phyloP scores from a whole-genome alignment of 257 asterid genomes.

The Fraxinus quadrangulata region DNA sequence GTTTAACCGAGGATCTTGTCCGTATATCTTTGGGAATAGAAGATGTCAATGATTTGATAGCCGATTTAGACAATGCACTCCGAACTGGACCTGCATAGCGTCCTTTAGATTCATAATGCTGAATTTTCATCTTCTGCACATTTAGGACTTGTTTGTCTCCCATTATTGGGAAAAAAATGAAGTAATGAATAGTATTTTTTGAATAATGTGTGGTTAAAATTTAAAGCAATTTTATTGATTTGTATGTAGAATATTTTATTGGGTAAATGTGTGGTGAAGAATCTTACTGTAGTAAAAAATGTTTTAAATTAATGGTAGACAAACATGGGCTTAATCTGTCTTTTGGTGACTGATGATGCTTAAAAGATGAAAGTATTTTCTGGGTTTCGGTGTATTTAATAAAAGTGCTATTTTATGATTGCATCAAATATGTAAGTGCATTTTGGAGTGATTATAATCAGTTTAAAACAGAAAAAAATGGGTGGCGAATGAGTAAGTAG shows the following conservation, averaged over 20 bases:
- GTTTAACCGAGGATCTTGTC: conserved; percentile 72
- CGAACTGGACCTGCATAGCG: conserved; percentile 56
- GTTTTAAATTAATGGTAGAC: no score
- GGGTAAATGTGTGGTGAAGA: no score
- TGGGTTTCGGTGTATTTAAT: neutral
- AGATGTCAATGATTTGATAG: conserved; percentile 73
- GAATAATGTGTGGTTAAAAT: no score
- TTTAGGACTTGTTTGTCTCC: neutral
- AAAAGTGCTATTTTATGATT: neutral
- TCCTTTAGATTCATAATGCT: neutral
- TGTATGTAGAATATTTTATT: no score
- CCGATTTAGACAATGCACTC: conserved; percentile 72
- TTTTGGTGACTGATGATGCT: neutral
- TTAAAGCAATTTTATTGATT: no score
- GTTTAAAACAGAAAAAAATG: no score
- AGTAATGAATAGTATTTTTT: no score
- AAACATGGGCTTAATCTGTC: neutral
- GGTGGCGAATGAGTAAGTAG: no score
- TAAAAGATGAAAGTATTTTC: neutral
- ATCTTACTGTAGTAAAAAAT: no score
- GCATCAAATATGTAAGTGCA: no score
- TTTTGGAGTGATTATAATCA: no score
- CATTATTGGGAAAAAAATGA: no score
- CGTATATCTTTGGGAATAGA: conserved; percentile 85
- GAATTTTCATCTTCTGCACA: neutral